Evolutionary conservation across 2,329 filamentous ascomycete genomes (phyloP), one percentile per base, ranked within the genome.

Genomic region (Colletotrichum sp.): DNA sequence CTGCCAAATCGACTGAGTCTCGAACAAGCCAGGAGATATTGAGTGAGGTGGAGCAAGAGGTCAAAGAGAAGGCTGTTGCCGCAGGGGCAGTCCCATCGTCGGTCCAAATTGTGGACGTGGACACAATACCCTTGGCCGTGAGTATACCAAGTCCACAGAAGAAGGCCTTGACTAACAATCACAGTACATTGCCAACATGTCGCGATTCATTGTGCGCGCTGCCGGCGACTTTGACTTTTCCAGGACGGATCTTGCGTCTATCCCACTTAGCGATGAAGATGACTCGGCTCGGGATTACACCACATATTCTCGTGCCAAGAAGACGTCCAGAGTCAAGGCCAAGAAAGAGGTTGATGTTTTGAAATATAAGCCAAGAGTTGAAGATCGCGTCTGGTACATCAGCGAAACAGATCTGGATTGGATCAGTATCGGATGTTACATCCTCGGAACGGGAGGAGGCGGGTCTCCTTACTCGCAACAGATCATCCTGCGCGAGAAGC

Each of bases 361-460:
- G 19, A 76, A 79, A 0, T 92, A 92, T 79, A 85, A 81, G 5
- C 91, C 91, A 2, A 85, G 85, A 1, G 87, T 90, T 2, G 83
- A 82, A 48, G 83, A 87, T n/a, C 86, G 90, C 12, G 80, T 87
- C 19, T 93, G 91, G 91, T 87, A 88, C 72, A 81, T 93, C 52
- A 90, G 85, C 13, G 90, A 92, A 78, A 89, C 88, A 0, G 91
- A 93, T 79, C 83, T 93, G 6, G 81, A 84, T 34, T 93, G 89
- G 84, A 89, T 93, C 39, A 83, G 89, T 1, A 89, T 86, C 9
- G 91, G 91, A 2, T 91, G 90, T 79, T 92, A 92, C 77, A 90
- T 93, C 68, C 85, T 93, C 0, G 91, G 90, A 3, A 91, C 90
- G 1, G 91, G 91, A 25, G 91, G 91, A 8, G 91, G 91, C 25